Conservation (phyloP, 768 basidiomycete genomes). For the Cyclocybe aegerita region DNA sequence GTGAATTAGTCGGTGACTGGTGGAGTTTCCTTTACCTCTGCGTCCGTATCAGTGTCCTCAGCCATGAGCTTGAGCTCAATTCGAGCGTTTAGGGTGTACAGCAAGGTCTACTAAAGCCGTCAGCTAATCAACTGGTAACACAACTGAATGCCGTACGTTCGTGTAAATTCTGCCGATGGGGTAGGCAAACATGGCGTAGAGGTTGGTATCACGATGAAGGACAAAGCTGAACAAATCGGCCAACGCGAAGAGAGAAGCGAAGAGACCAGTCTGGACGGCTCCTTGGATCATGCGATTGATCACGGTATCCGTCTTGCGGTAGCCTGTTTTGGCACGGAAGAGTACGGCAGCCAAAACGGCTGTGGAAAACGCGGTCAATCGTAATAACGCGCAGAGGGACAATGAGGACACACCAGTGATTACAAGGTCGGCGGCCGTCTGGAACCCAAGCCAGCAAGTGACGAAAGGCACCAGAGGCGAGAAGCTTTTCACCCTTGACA, state of each 20-base stretch:
- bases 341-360: slow-evolving; percentile 30
- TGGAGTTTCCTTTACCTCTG: slow-evolving; percentile 1
- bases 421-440: slow-evolving; percentile 40
- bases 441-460: slow-evolving; percentile 49
- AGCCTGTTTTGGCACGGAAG: slow-evolving; percentile 46
- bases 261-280: slow-evolving; percentile 54
- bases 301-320: slow-evolving; percentile 48
- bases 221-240: slow-evolving; percentile 45
- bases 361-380: slow-evolving; percentile 4
- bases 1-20: background rate
- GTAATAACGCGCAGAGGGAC: slow-evolving; percentile 1
- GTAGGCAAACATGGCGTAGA: slow-evolving; percentile 36
- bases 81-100: slow-evolving; percentile 45
- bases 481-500: slow-evolving; percentile 37
- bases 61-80: slow-evolving; percentile 25
- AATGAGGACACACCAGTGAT: slow-evolving; percentile 37
- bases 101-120: slow-evolving; percentile 32
- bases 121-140: slow-evolving; percentile 32
- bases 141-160: slow-evolving; percentile 34
- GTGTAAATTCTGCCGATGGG: slow-evolving; percentile 44
- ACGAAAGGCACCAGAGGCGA: slow-evolving; percentile 38
- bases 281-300: slow-evolving; percentile 55
- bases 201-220: slow-evolving; percentile 30
- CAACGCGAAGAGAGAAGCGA: slow-evolving; percentile 51
- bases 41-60: slow-evolving; percentile 22